phyloP scores from a whole-genome alignment of 2,329 filamentous ascomycete genomes.

The Colletotrichum incanum region DNA sequence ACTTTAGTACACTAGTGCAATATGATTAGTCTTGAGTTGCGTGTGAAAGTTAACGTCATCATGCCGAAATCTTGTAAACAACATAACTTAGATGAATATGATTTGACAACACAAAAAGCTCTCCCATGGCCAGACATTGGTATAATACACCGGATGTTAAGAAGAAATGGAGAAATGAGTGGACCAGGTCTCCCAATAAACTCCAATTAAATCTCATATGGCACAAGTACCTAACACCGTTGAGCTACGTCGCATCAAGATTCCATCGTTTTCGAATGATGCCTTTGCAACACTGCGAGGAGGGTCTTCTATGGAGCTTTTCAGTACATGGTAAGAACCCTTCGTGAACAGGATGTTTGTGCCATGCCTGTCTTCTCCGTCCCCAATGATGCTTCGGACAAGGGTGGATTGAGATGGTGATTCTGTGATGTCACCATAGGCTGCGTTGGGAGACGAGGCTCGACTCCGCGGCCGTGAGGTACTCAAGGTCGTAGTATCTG shows the following conservation, averaged over 20 bases:
- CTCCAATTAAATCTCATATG: no score
- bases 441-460: background rate
- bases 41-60: no score
- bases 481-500: background rate
- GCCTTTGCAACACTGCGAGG: background rate
- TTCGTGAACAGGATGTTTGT: background rate
- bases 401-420: background rate
- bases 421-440: background rate
- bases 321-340: background rate
- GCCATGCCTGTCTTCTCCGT: background rate
- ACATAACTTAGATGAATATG: no score
- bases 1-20: no score
- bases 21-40: no score
- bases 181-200: no score
- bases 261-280: background rate
- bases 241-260: constrained; percentile 5
- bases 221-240: background rate
- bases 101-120: no score
- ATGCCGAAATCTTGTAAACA: no score
- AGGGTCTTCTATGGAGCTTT: background rate
- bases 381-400: background rate
- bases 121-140: no score
- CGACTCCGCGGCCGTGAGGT: background rate
- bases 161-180: background rate
- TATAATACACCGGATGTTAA: background rate